Evolutionary conservation across 371 early-diverging fungal species (phyloP), one percentile per base, ranked within the genome.

Genomic region (Mortierella sp.): DNA sequence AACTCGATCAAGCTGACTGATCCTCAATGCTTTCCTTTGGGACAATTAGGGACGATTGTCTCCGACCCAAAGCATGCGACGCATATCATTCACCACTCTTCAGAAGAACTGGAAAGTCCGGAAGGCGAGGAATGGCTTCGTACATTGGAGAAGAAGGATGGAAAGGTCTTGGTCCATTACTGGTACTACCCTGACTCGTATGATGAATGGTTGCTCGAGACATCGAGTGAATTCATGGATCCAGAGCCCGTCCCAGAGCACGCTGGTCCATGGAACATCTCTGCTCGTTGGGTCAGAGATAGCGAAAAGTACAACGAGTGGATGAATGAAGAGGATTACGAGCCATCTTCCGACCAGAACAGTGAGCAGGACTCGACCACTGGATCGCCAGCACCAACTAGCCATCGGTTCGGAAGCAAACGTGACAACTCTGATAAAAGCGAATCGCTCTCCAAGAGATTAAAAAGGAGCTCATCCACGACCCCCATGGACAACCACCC

Each of bases 151-250:
- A 91, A 89, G 71, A 82, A 83, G 54, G 87, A 85, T 43, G 85
- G 83, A 24, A 83, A 82, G 49, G 93, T 89, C 14, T 80, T 92
- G 7, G 87, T 94, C 2, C 95, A 94, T 71, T 94, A 92, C 88
- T 91, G 93, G 91, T 93, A 92, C 72, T 89, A 90, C 58, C 95
- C 95, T 12, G 94, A 93, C 70, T 93, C 95, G 8, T 89, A 89
- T 69, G 95, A 94, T 59, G 86, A 84, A 34, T 94, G 95, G 95
- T 66, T 93, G 18, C 76, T 86, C 2, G 90, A 91, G 45, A 86
- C 86, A 6, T 87, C 90, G 16, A 73, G 74, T 54, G 91, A 87
- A 69, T 70, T 81, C 16, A 85, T 86, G 49, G 91, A 91, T 57
- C 90, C 90, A 9, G 92, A 92, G 67, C 89, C 90, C 23, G 84